phyloP scores from a whole-genome alignment of 2,329 filamentous ascomycete species.

The Talaromyces islandicus region DNA sequence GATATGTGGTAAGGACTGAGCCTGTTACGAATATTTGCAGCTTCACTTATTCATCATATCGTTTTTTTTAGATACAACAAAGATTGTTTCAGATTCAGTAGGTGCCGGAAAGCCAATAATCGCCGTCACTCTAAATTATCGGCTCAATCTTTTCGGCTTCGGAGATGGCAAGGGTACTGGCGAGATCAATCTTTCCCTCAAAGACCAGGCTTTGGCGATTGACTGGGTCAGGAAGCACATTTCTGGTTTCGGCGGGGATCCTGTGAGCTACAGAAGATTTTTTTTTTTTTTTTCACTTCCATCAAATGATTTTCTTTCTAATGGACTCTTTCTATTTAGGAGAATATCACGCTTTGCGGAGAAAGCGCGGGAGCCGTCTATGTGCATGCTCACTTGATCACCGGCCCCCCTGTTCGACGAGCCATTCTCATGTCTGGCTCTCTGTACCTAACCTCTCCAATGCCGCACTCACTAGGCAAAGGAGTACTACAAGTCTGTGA shows the following conservation, averaged over 20 bases:
- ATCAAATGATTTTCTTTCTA: background rate
- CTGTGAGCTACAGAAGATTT: slow-evolving; percentile 21
- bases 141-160: slow-evolving; percentile 42
- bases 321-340: slow-evolving; percentile 14
- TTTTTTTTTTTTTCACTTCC: background rate
- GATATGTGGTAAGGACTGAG: slow-evolving; percentile 32
- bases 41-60: background rate
- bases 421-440: slow-evolving; percentile 39
- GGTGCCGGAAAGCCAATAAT: slow-evolving; percentile 31
- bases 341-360: slow-evolving; percentile 38
- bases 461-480: slow-evolving; percentile 28
- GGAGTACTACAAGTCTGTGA: slow-evolving; percentile 25
- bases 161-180: slow-evolving; percentile 28
- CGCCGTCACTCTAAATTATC: slow-evolving; percentile 39
- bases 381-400: slow-evolving; percentile 37
- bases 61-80: slow-evolving; percentile 23
- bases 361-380: slow-evolving; percentile 45
- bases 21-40: background rate
- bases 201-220: slow-evolving; percentile 27
- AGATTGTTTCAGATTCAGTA: slow-evolving; percentile 32
- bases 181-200: slow-evolving; percentile 37
- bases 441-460: slow-evolving; percentile 38
- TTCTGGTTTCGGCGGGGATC: slow-evolving; percentile 34
- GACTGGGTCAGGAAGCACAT: slow-evolving; percentile 37
- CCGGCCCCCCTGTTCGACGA: slow-evolving; percentile 25